Base-by-base conservation (phyloP, 2,329 filamentous ascomycete species). In the Pezicula carpinea region DNA sequence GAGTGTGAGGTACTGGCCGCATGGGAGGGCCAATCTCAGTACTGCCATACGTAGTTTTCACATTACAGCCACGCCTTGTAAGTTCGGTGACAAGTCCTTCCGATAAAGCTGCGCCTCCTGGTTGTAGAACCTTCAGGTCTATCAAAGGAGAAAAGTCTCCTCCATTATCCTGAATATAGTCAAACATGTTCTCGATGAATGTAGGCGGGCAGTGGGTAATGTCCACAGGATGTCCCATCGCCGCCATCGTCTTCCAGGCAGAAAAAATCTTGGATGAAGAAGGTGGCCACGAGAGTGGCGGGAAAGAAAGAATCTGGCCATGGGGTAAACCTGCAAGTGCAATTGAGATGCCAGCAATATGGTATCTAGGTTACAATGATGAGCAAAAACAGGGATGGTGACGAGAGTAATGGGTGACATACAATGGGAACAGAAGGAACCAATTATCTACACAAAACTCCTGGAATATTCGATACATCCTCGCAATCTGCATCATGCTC, bases 361-460 rank as follows among this genome's bases (percentile, higher is more conserved):
- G 59, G 40, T 60, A 60, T 46, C 59, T 61, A 34, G n/a, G 29
- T 26, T 8, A 34, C 7, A 13, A 11, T 42, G 23, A 11, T 29
- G 13, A 29, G 26, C 19, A 29, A 6, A 18, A 29, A 55, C 19
- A 51, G 41, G n/a, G 10, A 14, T 31, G 21, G 3, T 22, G 19
- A 39, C 17, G 23, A n/a, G 13, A 36, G 15, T 22, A 31, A 32
- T 22, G 17, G 17, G 17, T 15, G 11, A 36, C 56, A 49, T 47
- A 62, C 59, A 65, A 46, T 23, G 61, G 60, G 46, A 65, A 65
- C 10, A 62, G 52, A 18, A 64, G 59, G 52, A 63, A 64, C 60
- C 61, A 64, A 32, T 65, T 64, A 19, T 60, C 54, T 15, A 63
- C 46, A 19, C 56, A 48, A 36, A 63, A 61, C n/a, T 60, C 55